These are phyloP conservation scores for Curvularia spicifera DNA, from an alignment of 2,329 filamentous ascomycete species.

Conservation along the genomic window DNA sequence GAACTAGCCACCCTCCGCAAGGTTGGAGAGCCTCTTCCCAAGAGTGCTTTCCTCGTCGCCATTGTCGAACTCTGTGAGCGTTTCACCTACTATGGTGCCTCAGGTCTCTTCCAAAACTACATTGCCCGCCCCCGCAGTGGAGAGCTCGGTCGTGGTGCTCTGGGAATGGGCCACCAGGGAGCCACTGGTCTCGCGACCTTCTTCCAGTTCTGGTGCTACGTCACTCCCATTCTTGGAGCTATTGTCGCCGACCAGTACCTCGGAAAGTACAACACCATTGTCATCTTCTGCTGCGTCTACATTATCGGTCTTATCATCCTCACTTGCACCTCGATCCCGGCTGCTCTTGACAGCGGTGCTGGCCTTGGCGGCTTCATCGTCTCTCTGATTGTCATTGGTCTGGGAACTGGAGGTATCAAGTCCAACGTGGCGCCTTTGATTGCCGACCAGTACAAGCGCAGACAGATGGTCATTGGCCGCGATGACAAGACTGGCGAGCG, in stretches of 20 bases:
- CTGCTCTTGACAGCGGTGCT: conserved; percentile 65
- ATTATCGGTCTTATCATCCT: conserved; percentile 72
- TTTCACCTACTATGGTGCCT: conserved; percentile 57
- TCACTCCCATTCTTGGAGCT: conserved; percentile 45
- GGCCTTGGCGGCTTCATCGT: conserved; percentile 68
- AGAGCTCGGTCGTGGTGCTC: conserved; percentile 49
- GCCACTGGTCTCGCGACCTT: conserved; percentile 56
- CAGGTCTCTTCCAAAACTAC: conserved; percentile 60
- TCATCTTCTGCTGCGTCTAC: conserved; percentile 68
- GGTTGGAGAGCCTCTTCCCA: conserved; percentile 56
- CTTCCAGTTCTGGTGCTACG: conserved; percentile 53
- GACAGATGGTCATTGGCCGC: conserved; percentile 51
- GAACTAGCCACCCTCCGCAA: conserved; percentile 53
- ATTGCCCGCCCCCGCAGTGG: conserved; percentile 51
- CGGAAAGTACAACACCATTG: conserved; percentile 74
- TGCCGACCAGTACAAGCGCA: conserved; percentile 56
- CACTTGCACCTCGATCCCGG: conserved; percentile 68
- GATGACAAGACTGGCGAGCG: conserved; percentile 54
- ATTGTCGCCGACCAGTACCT: conserved; percentile 71
- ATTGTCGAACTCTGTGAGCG: conserved; percentile 59
- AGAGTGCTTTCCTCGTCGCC: conserved; percentile 57
- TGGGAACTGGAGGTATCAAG: conserved; percentile 83
- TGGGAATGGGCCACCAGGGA: conserved; percentile 54
- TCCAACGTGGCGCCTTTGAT: conserved; percentile 69
- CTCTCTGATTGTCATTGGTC: conserved; percentile 69